Evolutionary conservation across 371 early-diverging fungal genomes (phyloP), one percentile per base, ranked within the genome.

Genomic region (Dipsacomyces acuminosporus): DNA sequence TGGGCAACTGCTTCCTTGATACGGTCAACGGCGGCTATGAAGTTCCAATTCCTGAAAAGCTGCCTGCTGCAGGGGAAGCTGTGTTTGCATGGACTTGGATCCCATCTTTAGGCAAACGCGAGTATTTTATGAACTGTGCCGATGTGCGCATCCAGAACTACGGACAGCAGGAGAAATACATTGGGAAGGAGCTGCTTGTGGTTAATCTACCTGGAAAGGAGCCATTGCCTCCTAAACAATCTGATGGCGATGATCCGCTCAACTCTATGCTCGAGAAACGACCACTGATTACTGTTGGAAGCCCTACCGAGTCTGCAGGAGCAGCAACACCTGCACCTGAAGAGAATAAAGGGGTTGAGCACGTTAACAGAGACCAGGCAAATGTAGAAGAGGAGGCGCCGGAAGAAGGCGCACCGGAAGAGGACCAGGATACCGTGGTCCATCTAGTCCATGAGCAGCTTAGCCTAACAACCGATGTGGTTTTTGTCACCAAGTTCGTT

Each of bases 41-140:
- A n/a, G 48, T 67, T 2, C 62, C 69, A 0, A 41, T 67, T 19
- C 69, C 69, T 2, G 63, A 61, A 2, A 34, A 46, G 2, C 48
- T 63, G 34, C 69, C 69, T 0, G 51, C 64, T 5, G 35, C 69
- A 2, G 59, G 63, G 30, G 41, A 35, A 7, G 69, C 64, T 0
- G 41, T 69, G n/a, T 78, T 86, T 54, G 76, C 78, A 4, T 86
- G 86, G 86, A 71, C 77, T 4, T 86, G 85, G 83, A 76, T 82
- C 55, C 81, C 80, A 21, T 63, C 71, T 1, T 34, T 64, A 21
- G 82, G 80, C 1, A 67, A 76, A 42, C 74, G 80, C 22, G 72
- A 74, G 46, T 74, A 72, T 53, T 85, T 78, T 73, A 75, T 77
- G 72, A 80, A 79, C 64, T 82, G 84, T 48, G 80, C 80, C 6